phyloP scores from a whole-genome alignment of 2,329 filamentous ascomycete species.

The Coniochaeta sp. region DNA sequence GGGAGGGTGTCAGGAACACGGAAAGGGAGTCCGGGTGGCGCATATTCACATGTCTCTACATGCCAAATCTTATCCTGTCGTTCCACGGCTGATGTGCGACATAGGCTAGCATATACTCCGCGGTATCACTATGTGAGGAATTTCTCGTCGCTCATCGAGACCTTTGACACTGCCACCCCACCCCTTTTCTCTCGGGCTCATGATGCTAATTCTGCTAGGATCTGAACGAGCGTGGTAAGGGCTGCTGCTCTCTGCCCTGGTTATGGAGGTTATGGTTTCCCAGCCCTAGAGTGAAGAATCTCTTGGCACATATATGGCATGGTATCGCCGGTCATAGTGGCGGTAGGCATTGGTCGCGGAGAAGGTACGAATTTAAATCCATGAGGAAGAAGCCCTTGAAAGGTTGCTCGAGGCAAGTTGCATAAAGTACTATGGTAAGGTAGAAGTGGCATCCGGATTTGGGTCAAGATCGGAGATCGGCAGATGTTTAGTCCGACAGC shows the following conservation, averaged over 20 bases:
- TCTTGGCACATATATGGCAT: background rate
- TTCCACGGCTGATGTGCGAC: too few species aligned
- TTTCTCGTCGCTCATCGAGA: background rate
- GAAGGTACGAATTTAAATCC: too few species aligned
- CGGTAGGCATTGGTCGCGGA: background rate
- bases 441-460: background rate
- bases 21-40: too few species aligned
- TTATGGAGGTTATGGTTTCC: background rate
- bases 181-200: background rate
- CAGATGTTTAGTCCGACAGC: background rate
- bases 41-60: too few species aligned
- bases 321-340: background rate
- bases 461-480: background rate
- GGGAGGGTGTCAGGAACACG: background rate
- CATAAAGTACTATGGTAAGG: too few species aligned
- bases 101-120: background rate
- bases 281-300: background rate
- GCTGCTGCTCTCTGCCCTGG: background rate
- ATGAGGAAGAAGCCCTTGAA: too few species aligned
- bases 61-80: too few species aligned
- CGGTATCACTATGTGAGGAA: background rate
- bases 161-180: too few species aligned
- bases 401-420: too few species aligned
- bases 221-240: background rate
- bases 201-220: background rate